Evolutionary conservation across 2,329 filamentous ascomycete genomes (phyloP).

Genomic region (Penicillium sp.): DNA sequence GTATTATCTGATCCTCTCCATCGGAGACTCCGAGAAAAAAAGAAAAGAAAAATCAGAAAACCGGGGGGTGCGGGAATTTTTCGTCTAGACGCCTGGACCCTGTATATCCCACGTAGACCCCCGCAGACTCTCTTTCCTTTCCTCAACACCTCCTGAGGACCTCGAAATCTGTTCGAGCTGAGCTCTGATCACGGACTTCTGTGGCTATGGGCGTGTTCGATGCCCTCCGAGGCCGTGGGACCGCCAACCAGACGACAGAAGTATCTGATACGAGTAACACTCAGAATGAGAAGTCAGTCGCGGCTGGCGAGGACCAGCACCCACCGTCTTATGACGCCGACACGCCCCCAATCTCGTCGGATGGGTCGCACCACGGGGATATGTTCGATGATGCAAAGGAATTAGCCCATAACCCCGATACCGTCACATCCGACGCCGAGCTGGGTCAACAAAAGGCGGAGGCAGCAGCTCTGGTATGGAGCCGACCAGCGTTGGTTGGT

Average conservation of each 20-base stretch:
- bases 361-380: conserved; percentile 1
- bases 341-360: background rate
- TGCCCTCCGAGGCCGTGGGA: background rate
- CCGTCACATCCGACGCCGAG: conserved; percentile 14
- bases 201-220: conserved; percentile 9
- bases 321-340: background rate
- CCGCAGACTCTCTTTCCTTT: background rate
- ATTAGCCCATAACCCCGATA: conserved; percentile 12
- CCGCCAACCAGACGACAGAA: background rate
- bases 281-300: conserved; percentile 1
- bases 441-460: conserved; percentile 39
- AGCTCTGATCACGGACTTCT: background rate
- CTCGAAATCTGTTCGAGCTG: background rate
- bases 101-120: background rate
- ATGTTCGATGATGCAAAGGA: conserved; percentile 23
- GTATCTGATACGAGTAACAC: background rate
- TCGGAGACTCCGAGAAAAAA: background rate
- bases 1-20: conserved; percentile 9
- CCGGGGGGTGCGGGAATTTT: background rate
- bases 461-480: conserved; percentile 46
- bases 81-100: background rate
- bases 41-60: background rate
- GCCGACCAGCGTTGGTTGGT: conserved; percentile 30
- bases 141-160: background rate
- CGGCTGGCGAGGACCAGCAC: background rate